phyloP scores from a whole-genome alignment of 1,284 basidiomycete genomes.

The Fomes fomentarius region DNA sequence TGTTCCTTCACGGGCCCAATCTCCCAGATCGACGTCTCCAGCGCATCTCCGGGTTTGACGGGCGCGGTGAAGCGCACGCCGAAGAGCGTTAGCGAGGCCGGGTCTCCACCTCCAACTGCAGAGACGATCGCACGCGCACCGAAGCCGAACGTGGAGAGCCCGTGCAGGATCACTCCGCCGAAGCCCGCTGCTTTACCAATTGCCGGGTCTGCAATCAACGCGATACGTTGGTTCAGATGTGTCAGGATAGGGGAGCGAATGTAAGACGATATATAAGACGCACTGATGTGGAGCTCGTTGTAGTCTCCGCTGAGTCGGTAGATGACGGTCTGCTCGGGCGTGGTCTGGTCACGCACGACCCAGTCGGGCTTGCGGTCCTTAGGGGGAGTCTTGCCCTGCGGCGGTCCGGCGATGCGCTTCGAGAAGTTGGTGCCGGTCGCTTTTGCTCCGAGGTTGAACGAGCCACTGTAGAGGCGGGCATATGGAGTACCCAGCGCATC shows the following conservation, averaged over 20 bases:
- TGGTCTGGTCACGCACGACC: conserved; percentile 69
- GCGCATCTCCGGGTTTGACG: conserved; percentile 76
- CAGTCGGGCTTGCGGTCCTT: conserved; percentile 71
- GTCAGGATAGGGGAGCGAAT: background rate
- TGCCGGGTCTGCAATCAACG: conserved; percentile 67
- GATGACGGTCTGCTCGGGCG: conserved; percentile 73
- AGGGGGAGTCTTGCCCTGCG: conserved; percentile 68
- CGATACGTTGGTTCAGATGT: too few species aligned
- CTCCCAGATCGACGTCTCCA: conserved; percentile 82
- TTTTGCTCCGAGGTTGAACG: conserved; percentile 78
- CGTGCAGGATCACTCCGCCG: conserved; percentile 82
- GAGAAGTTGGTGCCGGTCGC: conserved; percentile 69
- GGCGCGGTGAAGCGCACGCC: conserved; percentile 79
- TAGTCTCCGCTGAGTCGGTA: conserved; percentile 87
- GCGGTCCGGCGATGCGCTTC: conserved; percentile 69
- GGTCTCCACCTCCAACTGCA: conserved; percentile 60
- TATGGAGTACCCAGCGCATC: conserved; percentile 67
- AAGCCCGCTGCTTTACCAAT: conserved; percentile 76
- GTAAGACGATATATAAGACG: background rate
- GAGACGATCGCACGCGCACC: conserved; percentile 74
- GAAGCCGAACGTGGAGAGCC: conserved; percentile 79
- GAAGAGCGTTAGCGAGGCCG: conserved; percentile 64
- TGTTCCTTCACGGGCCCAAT: conserved; percentile 46
- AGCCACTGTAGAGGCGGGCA: conserved; percentile 71
- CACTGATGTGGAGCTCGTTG: conserved; percentile 84